These are phyloP conservation scores for Pistacia vera DNA, from an alignment of 345 rosid genomes.

Conservation along the genomic window DNA sequence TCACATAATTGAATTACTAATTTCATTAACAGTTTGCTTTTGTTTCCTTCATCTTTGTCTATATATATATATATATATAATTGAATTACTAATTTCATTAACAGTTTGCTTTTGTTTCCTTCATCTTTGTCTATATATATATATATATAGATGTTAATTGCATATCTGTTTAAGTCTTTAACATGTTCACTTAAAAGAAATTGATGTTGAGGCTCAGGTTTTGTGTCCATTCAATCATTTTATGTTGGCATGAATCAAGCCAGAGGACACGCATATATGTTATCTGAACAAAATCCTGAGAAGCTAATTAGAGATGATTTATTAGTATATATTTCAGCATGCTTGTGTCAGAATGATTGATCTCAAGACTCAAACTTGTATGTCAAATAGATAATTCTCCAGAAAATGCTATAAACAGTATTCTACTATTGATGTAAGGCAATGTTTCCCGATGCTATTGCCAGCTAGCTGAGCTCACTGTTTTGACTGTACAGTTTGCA, in stretches of 20 bases:
- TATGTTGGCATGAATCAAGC: background rate
- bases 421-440: too few relatives aligned
- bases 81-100: background rate
- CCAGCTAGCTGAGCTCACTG: too few relatives aligned
- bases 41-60: background rate
- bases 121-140: background rate
- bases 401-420: too few relatives aligned
- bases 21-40: background rate
- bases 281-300: background rate
- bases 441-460: too few relatives aligned
- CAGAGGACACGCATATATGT: background rate
- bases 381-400: too few relatives aligned
- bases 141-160: background rate
- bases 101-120: background rate
- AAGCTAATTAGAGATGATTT: background rate
- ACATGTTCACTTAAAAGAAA: too few relatives aligned
- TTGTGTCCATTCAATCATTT: constrained; percentile 19
- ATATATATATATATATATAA: background rate
- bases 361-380: background rate
- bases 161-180: too few relatives aligned
- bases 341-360: background rate
- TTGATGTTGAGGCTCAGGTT: background rate
- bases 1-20: background rate
- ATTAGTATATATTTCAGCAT: background rate
- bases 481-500: background rate